phyloP scores from a whole-genome alignment of 2,329 filamentous ascomycete genomes.

The Aspergillus awamori region DNA sequence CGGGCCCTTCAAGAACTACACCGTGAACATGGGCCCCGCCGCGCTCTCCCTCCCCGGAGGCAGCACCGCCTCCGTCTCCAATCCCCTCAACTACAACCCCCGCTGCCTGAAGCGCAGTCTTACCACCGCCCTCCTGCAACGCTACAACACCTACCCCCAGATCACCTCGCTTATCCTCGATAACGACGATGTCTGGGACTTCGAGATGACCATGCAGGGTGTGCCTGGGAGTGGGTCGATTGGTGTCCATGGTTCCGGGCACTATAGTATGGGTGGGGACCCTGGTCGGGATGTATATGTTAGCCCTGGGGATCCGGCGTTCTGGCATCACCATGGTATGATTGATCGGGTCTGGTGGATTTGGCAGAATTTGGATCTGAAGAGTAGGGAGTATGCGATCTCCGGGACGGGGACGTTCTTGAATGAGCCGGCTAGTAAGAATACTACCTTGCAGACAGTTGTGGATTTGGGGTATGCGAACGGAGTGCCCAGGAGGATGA shows the following conservation, averaged over 20 bases:
- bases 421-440: conserved; percentile 47
- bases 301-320: conserved; percentile 51
- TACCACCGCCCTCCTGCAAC: conserved; percentile 23
- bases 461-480: conserved; percentile 45
- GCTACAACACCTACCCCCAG: conserved; percentile 27
- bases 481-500: conserved; percentile 37
- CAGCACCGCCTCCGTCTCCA: background rate
- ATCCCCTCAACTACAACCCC: conserved; percentile 32
- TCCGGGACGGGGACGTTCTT: conserved; percentile 50
- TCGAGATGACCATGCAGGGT: conserved; percentile 45
- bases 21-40: conserved; percentile 14
- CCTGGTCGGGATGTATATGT: conserved; percentile 50
- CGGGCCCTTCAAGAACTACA: conserved; percentile 22
- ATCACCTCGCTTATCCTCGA: conserved; percentile 26
- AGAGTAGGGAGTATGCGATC: conserved; percentile 41
- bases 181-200: conserved; percentile 33
- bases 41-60: conserved; percentile 14
- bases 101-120: conserved; percentile 35
- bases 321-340: conserved; percentile 53
- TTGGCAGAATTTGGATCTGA: conserved; percentile 52
- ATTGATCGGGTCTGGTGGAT: conserved; percentile 55
- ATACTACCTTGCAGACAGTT: conserved; percentile 50
- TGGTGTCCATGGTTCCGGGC: conserved; percentile 52
- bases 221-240: conserved; percentile 34
- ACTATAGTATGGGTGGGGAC: conserved; percentile 52